Evolutionary conservation across 371 early-diverging fungal species (phyloP).

Genomic region (Capniomyces stellatus): DNA sequence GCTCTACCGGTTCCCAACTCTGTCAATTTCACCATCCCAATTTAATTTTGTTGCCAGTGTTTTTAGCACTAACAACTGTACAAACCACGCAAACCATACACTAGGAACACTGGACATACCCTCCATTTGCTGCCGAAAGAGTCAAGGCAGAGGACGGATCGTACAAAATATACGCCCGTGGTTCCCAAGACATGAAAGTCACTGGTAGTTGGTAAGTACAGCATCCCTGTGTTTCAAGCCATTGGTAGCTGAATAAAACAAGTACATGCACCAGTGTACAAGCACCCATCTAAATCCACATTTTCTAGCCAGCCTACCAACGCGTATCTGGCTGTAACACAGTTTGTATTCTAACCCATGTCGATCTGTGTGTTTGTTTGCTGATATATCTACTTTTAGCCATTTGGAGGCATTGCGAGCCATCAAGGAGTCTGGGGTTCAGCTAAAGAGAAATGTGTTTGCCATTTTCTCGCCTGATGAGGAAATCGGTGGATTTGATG

Average conservation of each 20-base stretch:
- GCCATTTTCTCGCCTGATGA: conserved; percentile 61
- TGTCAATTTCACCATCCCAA: too few species aligned
- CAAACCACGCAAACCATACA: background rate
- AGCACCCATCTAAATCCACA: too few species aligned
- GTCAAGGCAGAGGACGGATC: conserved; percentile 27
- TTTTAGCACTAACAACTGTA: background rate
- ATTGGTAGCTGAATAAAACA: too few species aligned
- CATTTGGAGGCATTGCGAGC: conserved; percentile 56
- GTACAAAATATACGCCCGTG: conserved; percentile 52
- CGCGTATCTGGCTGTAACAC: too few species aligned
- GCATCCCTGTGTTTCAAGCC: too few species aligned
- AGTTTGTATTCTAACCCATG: background rate
- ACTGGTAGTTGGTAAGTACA: conserved; percentile 28
- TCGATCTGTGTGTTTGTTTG: too few species aligned
- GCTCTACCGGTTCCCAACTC: too few species aligned
- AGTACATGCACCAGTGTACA: too few species aligned
- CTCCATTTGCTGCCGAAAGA: conserved; percentile 51
- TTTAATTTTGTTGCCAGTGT: too few species aligned
- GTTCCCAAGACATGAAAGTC: conserved; percentile 74
- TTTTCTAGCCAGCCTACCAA: too few species aligned
- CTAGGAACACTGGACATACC: conserved; percentile 39
- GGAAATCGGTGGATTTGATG: conserved; percentile 61
- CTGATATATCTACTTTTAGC: too few species aligned
- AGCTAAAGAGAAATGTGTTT: conserved; percentile 43
- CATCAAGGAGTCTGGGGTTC: conserved; percentile 28